Percentiles rank a stretch among this genome's conserved stretches.
Conservation (phyloP, 148 eudicot genomes). For the Persicaria maculosa region DNA sequence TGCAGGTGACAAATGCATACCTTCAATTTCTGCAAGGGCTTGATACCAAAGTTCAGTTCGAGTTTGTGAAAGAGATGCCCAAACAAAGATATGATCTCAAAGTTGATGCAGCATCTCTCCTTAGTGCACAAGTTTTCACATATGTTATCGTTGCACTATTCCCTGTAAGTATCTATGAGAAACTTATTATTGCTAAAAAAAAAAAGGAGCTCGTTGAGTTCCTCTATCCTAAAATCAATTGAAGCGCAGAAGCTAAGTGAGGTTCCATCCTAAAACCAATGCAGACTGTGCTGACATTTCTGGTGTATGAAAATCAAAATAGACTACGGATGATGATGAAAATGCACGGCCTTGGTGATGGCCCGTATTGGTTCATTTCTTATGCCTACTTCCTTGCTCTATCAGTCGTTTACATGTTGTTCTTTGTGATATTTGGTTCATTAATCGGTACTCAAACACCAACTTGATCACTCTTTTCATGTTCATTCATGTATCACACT, state of each 20-base stretch:
- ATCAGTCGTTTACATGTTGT: constrained; percentile 63
- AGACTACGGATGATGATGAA: constrained; percentile 95
- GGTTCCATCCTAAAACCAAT: not conserved
- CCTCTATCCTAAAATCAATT: not conserved
- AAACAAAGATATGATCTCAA: constrained; percentile 49
- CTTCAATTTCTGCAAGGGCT: constrained; percentile 55
- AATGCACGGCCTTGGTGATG: constrained; percentile 99
- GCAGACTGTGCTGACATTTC: constrained; percentile 60
- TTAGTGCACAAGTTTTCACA: constrained; percentile 71
- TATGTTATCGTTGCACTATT: constrained; percentile 72
- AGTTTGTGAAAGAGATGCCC: constrained; percentile 93
- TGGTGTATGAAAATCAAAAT: constrained; percentile 91
- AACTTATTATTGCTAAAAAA: not conserved
- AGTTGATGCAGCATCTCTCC: constrained; percentile 64
- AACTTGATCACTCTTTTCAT: constrained; percentile 9
- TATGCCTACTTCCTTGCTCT: constrained; percentile 79
- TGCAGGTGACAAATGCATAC: constrained; percentile 80
- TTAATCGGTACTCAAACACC: constrained; percentile 46
- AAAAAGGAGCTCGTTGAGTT: not conserved
- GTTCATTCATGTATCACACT: not conserved
- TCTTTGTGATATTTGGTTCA: constrained; percentile 80
- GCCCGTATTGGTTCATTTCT: constrained; percentile 90
- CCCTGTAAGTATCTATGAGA: constrained; percentile 53
- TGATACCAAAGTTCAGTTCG: constrained; percentile 44
- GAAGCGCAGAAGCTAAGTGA: not conserved